Base-by-base conservation (phyloP, 1,139 yeast species). In the Hyphopichia burtonii region DNA sequence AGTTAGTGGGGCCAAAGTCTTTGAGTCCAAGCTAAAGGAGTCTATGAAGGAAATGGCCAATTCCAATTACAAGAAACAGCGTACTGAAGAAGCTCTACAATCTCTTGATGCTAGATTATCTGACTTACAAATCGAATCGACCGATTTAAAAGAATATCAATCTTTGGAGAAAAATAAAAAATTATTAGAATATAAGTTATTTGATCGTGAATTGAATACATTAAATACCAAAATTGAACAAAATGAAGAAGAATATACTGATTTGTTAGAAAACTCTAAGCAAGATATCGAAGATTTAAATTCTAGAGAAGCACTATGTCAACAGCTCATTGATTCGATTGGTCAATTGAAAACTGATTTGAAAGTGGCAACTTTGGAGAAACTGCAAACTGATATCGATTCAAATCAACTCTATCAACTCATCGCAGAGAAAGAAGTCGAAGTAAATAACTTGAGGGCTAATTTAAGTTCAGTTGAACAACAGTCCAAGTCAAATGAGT, bases 1-100 rank as follows among this genome's bases (percentile, higher is more conserved):
- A 57, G 96, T 91, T 27, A 94, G 97, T 40, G 99, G 99, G 14
- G 96, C 98, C 1, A 85, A 83, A 45, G 87, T 91, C 1, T 93
- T 93, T 63, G 99, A 93, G 58, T 71, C 77, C 38, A 87, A 89
- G 55, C 69, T 91, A 43, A 78, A 78, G 45, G 96, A 90, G 45
- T 87, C 96, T 1, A 67, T 77, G 50, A 85, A 83, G 54, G 93
- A 89, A 52, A 87, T 93, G 90, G 71, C 69, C 11, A 82, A 80
- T 44, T 83, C 96, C 0, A 80, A 78, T 47, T 74, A 73, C 48
- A 88, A 89, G 53, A 76, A 84, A 47, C 82, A 76, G 43, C 80
- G 90, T 55, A 88, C 89, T 42, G 88, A 83, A 47, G 90, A 84
- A 51, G 82, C 90, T 55, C 71, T 93, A 53, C 63, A 64, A 7